phyloP scores from a whole-genome alignment of 2,329 filamentous ascomycete genomes.

The Pseudogymnoascus sp. region DNA sequence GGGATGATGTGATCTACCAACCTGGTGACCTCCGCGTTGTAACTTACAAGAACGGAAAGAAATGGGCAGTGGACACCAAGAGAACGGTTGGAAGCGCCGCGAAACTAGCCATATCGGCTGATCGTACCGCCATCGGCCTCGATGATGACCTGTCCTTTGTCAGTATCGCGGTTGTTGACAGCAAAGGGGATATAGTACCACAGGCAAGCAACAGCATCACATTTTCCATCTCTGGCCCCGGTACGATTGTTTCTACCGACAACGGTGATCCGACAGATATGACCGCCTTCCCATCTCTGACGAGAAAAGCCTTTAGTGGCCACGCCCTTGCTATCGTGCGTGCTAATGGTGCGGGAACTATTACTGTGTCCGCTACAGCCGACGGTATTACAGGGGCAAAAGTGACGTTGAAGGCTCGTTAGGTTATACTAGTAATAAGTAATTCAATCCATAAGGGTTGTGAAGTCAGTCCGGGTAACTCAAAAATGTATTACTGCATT shows the following conservation, averaged over 20 bases:
- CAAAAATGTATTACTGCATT: not conserved
- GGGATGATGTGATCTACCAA: constrained; percentile 42
- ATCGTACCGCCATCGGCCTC: constrained; percentile 35
- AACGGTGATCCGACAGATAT: constrained; percentile 43
- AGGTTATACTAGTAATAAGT: not conserved
- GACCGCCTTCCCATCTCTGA: constrained; percentile 33
- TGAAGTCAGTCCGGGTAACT: not conserved
- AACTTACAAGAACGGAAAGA: constrained; percentile 38
- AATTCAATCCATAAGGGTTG: not conserved
- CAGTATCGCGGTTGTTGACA: constrained; percentile 38
- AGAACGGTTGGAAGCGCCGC: constrained; percentile 35
- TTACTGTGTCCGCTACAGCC: constrained; percentile 20
- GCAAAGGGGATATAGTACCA: constrained; percentile 36
- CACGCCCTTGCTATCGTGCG: constrained; percentile 34
- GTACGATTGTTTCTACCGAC: constrained; percentile 41
- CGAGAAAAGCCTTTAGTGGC: constrained; percentile 35
- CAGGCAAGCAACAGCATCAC: constrained; percentile 34
- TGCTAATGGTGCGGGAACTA: constrained; percentile 24
- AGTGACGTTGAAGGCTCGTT: constrained; percentile 10
- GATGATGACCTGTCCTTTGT: constrained; percentile 41
- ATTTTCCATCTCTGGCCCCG: constrained; percentile 37
- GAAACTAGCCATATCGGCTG: constrained; percentile 32
- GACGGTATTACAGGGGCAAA: constrained; percentile 16
- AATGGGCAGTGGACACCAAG: constrained; percentile 38
- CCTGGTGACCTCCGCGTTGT: constrained; percentile 41